Percentiles rank a stretch among this genome's conserved stretches.
These are phyloP conservation scores for Nicotiana attenuata DNA, from an alignment of 257 asterid genomes.

Conservation along the genomic window DNA sequence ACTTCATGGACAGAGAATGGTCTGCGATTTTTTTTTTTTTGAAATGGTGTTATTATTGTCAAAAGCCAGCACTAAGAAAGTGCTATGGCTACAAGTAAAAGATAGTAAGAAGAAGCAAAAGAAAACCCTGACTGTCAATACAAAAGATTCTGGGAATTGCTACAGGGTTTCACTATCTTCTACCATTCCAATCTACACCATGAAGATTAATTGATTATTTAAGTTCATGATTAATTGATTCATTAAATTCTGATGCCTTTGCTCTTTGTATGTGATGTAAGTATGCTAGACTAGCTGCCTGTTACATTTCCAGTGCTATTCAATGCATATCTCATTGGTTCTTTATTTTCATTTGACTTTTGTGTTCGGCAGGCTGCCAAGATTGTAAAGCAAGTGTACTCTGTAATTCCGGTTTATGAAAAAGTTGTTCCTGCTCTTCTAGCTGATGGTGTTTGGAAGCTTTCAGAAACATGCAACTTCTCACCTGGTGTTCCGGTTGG, in stretches of 20 bases:
- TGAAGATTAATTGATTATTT: not conserved
- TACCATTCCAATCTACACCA: no score
- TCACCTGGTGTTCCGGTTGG: conserved; percentile 94
- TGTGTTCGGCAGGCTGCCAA: conserved; percentile 72
- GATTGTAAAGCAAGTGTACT: conserved; percentile 81
- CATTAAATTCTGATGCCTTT: not conserved
- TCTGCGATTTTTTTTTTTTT: not conserved
- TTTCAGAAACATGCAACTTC: conserved; percentile 68
- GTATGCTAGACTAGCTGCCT: not conserved
- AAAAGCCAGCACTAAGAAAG: no score
- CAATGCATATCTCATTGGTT: not conserved
- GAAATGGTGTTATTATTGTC: no score
- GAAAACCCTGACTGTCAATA: no score
- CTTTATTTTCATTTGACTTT: conserved; percentile 5
- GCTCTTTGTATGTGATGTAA: not conserved
- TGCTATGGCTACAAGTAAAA: no score
- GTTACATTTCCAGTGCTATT: not conserved
- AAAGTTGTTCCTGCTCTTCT: conserved; percentile 80
- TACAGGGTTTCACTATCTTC: no score
- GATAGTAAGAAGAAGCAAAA: no score
- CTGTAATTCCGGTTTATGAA: conserved; percentile 87
- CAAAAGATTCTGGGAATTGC: no score
- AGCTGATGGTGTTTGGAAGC: conserved; percentile 89
- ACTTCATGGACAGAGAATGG: not conserved
- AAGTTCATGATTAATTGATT: not conserved